Conservation (phyloP, 192 early-diverging fungal species). For the Backusella psychrophila region DNA sequence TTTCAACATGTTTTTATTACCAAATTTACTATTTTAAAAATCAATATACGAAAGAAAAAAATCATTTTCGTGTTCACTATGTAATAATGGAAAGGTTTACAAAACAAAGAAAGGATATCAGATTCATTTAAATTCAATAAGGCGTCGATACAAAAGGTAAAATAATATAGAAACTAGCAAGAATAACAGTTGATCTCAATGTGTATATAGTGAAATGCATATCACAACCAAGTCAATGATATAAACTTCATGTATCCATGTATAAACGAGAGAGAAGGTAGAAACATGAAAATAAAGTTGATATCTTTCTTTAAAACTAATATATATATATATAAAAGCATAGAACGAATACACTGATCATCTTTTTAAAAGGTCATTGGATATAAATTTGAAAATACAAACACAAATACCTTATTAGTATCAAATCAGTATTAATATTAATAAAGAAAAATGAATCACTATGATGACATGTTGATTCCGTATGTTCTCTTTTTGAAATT, state of each 20-base stretch:
- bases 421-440: no score
- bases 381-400: no score
- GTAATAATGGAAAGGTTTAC: background rate
- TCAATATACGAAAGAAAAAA: background rate
- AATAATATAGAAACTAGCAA: background rate
- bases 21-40: background rate
- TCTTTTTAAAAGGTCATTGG: no score
- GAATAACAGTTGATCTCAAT: background rate
- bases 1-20: background rate
- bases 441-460: no score
- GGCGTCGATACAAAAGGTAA: background rate
- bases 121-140: background rate
- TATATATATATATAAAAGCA: no score
- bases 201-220: background rate
- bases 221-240: background rate
- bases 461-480: no score
- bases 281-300: no score
- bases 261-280: no score
- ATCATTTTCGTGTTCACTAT: background rate
- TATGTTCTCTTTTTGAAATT: no score
- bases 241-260: background rate
- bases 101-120: background rate
- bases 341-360: no score
- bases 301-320: no score
- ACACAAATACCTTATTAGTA: no score